Evolutionary conservation across 352 stramenopile genomes (phyloP), one percentile per base, ranked within the genome.

Genomic region (Phytophthora fragariae): DNA sequence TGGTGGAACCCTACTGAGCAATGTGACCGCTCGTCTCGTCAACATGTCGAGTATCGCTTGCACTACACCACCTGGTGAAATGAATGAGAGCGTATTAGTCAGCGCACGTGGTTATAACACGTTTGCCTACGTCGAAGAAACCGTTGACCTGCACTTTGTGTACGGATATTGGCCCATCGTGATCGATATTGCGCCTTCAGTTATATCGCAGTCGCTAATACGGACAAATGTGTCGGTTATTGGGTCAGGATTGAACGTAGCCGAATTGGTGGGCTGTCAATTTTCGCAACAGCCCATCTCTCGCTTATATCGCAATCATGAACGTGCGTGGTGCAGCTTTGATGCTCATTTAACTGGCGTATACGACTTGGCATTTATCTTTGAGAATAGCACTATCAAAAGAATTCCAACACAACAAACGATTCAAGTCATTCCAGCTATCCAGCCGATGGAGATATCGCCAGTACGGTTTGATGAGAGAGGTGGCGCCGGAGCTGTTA

Each of bases 401-500:
- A n/a, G 15, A 5, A 57, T 89, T 37, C 37, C 35, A 9, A 82
- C 73, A 2, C 61, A 70, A 24, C 63, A 77, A 35, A 75, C 33
- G 3, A 55, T 89, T 64, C 72, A 35, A 7, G 70, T 89, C 9
- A 75, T 86, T n/a, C 65, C 53, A 59, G 54, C 69, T 2, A 72
- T 77, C 35, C 52, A 72, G 6, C 77, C 72, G 7, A 37, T 72
- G 10, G 24, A 50, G 9, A 64, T 78, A 14, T 65, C 65, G 10
- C 79, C 81, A 33, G 15, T 29, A 24, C 41, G 65, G 10, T 83
- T 93, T 59, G 81, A 88, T 57, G 82, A 93, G 21, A 60, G 66
- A 14, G 85, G 85, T 24, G 85, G 85, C 46, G 64, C 53, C 0
- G 69, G 79, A 21, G 39, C 79, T 21, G 46, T 89, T 49, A 66